Evolutionary conservation across 2,329 filamentous ascomycete genomes (phyloP).

Genomic region (Exophiala viscosa): DNA sequence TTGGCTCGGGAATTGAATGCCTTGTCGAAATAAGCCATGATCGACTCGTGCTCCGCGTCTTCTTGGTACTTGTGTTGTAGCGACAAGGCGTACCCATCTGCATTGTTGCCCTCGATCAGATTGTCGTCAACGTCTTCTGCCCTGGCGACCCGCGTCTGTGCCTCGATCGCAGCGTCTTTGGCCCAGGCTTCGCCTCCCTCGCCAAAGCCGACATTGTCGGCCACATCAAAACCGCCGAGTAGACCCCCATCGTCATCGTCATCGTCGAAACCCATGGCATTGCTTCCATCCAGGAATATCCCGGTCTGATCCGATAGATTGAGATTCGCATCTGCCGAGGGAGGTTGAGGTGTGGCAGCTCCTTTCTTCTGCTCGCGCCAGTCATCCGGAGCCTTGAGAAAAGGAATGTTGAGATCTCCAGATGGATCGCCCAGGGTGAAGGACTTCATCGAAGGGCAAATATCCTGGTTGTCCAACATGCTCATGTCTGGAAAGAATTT

Average conservation of each 20-base stretch:
- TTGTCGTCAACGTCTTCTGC: constrained; percentile 52
- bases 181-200: constrained; percentile 97
- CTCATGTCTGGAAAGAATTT: constrained; percentile 83
- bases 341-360: constrained; percentile 14
- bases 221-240: constrained; percentile 54
- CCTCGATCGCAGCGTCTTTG: constrained; percentile 78
- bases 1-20: constrained; percentile 60
- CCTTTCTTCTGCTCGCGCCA: constrained; percentile 68
- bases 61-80: constrained; percentile 67
- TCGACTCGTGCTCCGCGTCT: constrained; percentile 72
- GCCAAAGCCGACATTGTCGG: constrained; percentile 76
- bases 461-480: constrained; percentile 76
- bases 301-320: constrained; percentile 66
- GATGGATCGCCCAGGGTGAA: constrained; percentile 87
- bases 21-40: constrained; percentile 96
- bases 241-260: constrained; percentile 75
- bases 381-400: constrained; percentile 83
- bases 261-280: constrained; percentile 75
- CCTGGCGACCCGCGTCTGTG: constrained; percentile 73
- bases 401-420: constrained; percentile 82
- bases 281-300: constrained; percentile 82
- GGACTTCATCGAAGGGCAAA: constrained; percentile 90
- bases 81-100: constrained; percentile 73
- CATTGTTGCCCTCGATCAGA: constrained; percentile 54
- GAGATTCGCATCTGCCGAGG: constrained; percentile 27